Base-by-base conservation (phyloP, 1,284 basidiomycete species). In the Moesziomyces antarcticus region DNA sequence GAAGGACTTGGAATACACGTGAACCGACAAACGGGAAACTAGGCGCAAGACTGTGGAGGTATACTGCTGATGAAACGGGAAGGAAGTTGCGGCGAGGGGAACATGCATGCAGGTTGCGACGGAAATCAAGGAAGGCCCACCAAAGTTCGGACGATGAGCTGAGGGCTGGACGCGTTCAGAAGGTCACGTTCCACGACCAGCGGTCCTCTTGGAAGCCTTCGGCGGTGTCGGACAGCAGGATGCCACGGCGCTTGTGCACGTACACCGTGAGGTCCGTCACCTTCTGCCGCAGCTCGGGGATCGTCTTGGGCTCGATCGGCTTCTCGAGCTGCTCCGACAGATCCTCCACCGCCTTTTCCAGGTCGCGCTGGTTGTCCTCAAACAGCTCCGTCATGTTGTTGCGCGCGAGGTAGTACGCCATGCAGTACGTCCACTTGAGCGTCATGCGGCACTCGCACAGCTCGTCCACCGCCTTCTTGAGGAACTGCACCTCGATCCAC, bases 401-500 rank as follows among this genome's bases (percentile, higher is more conserved):
- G 82, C 89, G 90, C 60, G 90, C 86, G 20, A 91, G 84, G 84
- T 97, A 99, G 86, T 94, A 99, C 14, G 95, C 96, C 95, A 99
- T 97, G n/a, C 93, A 92, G 82, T 99, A 99, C 18, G 95, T 98
- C 96, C 97, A 99, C 86, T 98, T 98, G 70, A 99, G 89, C 45
- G 96, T 97, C 87, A 91, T 93, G 37, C 96, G 90, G 82, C 95
- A 97, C 84, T 91, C 91, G 73, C 78, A 79, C 44, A 86, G 73
- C 91, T 91, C 91, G 80, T 97, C 94, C 3, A 97, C 94, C 0
- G 96, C 96, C 85, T 96, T 95, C 86, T 93, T 93, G 87, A 97
- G 94, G 86, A 99, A 99, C 85, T 98, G 96, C 37, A 95, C 95
- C 86, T 99, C 95, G 77, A 98, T 98, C 96, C 96, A 99, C 4